These are phyloP conservation scores for Sphaerulina populicola DNA, from an alignment of 2,329 filamentous ascomycete species.

Conservation along the genomic window DNA sequence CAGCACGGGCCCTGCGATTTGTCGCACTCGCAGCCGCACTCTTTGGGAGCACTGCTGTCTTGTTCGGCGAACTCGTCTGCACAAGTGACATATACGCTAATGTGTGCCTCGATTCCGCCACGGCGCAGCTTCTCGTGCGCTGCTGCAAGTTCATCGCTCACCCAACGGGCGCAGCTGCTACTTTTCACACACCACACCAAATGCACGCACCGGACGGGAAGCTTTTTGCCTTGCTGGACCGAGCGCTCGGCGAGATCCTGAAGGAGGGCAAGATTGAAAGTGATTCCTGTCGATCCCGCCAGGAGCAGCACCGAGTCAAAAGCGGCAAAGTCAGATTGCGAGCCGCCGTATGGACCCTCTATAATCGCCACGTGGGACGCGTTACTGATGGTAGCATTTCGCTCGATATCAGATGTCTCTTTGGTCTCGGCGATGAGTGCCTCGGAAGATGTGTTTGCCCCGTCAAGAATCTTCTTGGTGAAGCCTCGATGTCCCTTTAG, in stretches of 20 bases:
- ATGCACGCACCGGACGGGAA: slow-evolving; percentile 20
- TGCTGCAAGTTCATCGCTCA: slow-evolving; percentile 18
- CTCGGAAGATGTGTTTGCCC: slow-evolving; percentile 18
- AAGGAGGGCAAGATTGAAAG: slow-evolving; percentile 24
- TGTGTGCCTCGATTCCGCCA: slow-evolving; percentile 17
- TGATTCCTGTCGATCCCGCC: slow-evolving; percentile 26
- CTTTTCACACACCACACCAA: slow-evolving; percentile 27
- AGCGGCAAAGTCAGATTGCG: slow-evolving; percentile 22
- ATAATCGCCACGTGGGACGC: slow-evolving; percentile 18
- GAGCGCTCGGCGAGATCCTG: slow-evolving; percentile 24
- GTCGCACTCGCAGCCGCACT: slow-evolving; percentile 24
- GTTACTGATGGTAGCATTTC: slow-evolving; percentile 12
- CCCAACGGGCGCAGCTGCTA: slow-evolving; percentile 18
- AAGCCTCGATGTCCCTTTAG: slow-evolving; percentile 27
- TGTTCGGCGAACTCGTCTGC: slow-evolving; percentile 21
- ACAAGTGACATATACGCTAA: slow-evolving; percentile 25
- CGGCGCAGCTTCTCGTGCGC: slow-evolving; percentile 17
- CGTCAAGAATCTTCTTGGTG: slow-evolving; percentile 24
- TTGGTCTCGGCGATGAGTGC: slow-evolving; percentile 17
- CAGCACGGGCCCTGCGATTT: slow-evolving; percentile 24
- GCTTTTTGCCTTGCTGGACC: slow-evolving; percentile 8
- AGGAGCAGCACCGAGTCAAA: slow-evolving; percentile 26
- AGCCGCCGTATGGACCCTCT: slow-evolving; percentile 25
- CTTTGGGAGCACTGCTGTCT: slow-evolving; percentile 10
- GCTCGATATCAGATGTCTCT: slow-evolving; percentile 8